phyloP scores from a whole-genome alignment of 2,329 filamentous ascomycete species.

The Botrytis cinerea region DNA sequence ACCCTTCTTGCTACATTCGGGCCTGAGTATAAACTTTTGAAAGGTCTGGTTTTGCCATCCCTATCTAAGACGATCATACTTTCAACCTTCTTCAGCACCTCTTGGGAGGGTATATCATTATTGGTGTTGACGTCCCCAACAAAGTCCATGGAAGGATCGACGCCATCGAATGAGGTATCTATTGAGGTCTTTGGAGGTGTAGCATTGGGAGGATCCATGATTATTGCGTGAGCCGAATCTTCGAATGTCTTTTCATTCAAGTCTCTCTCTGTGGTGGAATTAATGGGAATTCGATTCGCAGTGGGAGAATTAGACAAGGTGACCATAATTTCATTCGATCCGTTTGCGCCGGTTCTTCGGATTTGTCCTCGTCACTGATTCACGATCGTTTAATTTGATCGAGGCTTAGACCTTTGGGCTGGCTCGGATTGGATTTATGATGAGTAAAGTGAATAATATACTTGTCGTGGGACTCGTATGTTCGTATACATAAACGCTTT shows the following conservation, averaged over 20 bases:
- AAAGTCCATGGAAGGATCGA: conserved; percentile 51
- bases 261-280: neutral
- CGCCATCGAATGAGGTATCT: conserved; percentile 25
- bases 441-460: neutral
- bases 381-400: conserved; percentile 1
- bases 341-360: conserved; percentile 4
- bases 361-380: conserved; percentile 10
- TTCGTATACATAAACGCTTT: neutral
- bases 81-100: conserved; percentile 54
- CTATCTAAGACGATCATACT: conserved; percentile 38
- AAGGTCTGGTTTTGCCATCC: conserved; percentile 39
- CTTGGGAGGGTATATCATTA: conserved; percentile 55
- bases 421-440: neutral
- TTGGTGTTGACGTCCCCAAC: conserved; percentile 57
- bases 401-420: conserved; percentile 6
- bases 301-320: conserved; percentile 17
- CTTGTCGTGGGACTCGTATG: neutral
- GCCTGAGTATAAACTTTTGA: conserved; percentile 42
- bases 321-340: conserved; percentile 20
- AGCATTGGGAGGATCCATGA: conserved; percentile 4
- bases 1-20: conserved; percentile 41
- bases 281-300: neutral
- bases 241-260: neutral
- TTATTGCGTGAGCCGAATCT: neutral
- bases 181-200: conserved; percentile 24